These are phyloP conservation scores for Rhizophagus prolifer DNA, from an alignment of 192 early-diverging fungal species.

Conservation along the genomic window DNA sequence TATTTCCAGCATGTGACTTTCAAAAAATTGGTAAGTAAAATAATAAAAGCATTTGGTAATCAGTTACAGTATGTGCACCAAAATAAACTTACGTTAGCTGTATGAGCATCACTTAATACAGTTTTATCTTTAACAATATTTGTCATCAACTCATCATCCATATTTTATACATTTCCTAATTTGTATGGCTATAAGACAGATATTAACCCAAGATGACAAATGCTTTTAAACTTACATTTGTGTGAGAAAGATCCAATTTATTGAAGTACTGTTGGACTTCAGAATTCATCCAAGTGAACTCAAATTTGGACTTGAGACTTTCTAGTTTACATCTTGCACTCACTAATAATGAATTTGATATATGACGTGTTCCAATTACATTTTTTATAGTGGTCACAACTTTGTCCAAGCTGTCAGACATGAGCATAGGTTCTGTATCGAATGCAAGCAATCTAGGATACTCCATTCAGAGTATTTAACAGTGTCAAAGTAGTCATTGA, in stretches of 20 bases:
- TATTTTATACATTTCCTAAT: conserved; percentile 29
- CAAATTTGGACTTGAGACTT: conserved; percentile 24
- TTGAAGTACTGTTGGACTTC: conserved; percentile 26
- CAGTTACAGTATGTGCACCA: conserved; percentile 26
- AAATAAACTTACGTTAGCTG: conserved; percentile 28
- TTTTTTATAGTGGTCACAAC: conserved; percentile 26
- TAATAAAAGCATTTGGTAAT: conserved; percentile 23
- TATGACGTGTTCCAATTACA: conserved; percentile 24
- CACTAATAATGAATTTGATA: conserved; percentile 28
- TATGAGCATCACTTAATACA: conserved; percentile 28
- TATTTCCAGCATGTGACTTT: neutral
- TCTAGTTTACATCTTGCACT: conserved; percentile 27
- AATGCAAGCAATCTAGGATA: conserved; percentile 23
- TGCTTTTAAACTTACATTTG: conserved; percentile 28
- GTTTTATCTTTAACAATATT: conserved; percentile 30
- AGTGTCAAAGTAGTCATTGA: conserved; percentile 22
- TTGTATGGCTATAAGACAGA: conserved; percentile 24
- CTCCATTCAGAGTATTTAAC: conserved; percentile 28
- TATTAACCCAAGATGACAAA: conserved; percentile 19
- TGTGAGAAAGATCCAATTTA: conserved; percentile 30
- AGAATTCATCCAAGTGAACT: conserved; percentile 19
- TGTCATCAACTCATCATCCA: conserved; percentile 21
- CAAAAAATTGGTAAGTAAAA: conserved; percentile 25
- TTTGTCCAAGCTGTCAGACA: conserved; percentile 22
- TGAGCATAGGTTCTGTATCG: conserved; percentile 22